These are phyloP conservation scores for Ambrosiella cleistominuta DNA, from an alignment of 2,329 filamentous ascomycete species.

Conservation along the genomic window DNA sequence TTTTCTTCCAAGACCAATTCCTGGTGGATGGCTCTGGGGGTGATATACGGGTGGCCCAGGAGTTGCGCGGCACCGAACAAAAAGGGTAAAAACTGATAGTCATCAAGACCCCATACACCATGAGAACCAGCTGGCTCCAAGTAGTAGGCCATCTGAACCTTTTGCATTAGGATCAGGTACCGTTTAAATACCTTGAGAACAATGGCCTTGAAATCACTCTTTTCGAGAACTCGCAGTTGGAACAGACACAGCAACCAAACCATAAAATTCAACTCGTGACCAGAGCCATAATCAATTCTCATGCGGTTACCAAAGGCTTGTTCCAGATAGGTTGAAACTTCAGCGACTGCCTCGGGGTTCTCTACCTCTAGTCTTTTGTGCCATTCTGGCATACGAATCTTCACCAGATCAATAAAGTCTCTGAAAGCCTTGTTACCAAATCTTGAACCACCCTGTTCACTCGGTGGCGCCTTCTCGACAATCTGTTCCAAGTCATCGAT, in stretches of 20 bases:
- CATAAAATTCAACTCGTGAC: slow-evolving; percentile 92
- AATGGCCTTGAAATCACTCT: slow-evolving; percentile 52
- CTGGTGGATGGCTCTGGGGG: slow-evolving; percentile 69
- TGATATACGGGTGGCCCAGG: slow-evolving; percentile 66
- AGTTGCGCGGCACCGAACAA: slow-evolving; percentile 87
- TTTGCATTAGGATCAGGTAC: slow-evolving; percentile 76
- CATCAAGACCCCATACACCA: slow-evolving; percentile 93
- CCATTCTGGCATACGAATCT: slow-evolving; percentile 40
- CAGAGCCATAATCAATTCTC: slow-evolving; percentile 90
- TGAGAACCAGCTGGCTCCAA: slow-evolving; percentile 93
- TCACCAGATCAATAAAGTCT: slow-evolving; percentile 55
- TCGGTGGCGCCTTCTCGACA: slow-evolving; percentile 53
- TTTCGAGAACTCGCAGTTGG: slow-evolving; percentile 49
- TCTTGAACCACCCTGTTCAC: slow-evolving; percentile 72
- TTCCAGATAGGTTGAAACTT: slow-evolving; percentile 63
- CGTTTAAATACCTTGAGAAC: slow-evolving; percentile 63
- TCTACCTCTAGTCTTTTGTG: slow-evolving; percentile 42
- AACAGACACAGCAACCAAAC: slow-evolving; percentile 93
- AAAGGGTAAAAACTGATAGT: slow-evolving; percentile 94
- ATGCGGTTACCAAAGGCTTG: slow-evolving; percentile 73
- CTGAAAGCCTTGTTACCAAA: slow-evolving; percentile 93
- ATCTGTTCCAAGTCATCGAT: slow-evolving; percentile 52
- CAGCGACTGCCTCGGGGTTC: slow-evolving; percentile 38
- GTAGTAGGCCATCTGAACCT: slow-evolving; percentile 82
- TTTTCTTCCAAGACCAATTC: slow-evolving; percentile 76